phyloP scores from a whole-genome alignment of 176 grass and related monocot genomes.

The Phragmites australis region DNA sequence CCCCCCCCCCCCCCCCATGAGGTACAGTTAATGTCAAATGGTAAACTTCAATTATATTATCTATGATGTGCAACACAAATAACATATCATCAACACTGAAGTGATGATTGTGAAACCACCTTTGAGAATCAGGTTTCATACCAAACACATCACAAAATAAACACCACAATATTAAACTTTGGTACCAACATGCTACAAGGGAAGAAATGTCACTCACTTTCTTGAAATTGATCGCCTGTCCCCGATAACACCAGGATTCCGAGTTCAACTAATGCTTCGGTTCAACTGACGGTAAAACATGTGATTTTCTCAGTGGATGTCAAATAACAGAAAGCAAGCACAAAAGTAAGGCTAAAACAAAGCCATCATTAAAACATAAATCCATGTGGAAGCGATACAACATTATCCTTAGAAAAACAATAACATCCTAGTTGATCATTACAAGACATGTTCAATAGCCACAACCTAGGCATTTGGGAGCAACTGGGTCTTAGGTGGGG shows the following conservation, averaged over 20 bases:
- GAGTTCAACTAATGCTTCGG: slow-evolving; percentile 67
- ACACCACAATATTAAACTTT: slow-evolving; percentile 1
- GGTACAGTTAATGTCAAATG: not conserved
- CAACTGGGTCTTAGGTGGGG: not conserved
- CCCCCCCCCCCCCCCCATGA: no score
- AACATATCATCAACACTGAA: slow-evolving; percentile 5
- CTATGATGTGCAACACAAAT: slow-evolving; percentile 5
- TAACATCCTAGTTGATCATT: not conserved
- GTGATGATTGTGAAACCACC: not conserved
- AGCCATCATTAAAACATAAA: slow-evolving; percentile 24
- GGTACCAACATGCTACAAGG: not conserved
- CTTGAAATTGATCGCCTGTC: slow-evolving; percentile 90
- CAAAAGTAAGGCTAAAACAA: slow-evolving; percentile 18
- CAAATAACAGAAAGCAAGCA: slow-evolving; percentile 30
- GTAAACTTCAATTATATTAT: not conserved
- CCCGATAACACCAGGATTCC: slow-evolving; percentile 88
- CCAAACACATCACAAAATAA: slow-evolving; percentile 4
- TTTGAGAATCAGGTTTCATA: slow-evolving; percentile 1
- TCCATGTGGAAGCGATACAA: not conserved
- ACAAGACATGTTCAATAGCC: not conserved
- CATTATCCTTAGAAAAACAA: slow-evolving; percentile 1
- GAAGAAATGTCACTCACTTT: slow-evolving; percentile 69
- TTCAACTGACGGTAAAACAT: slow-evolving; percentile 67
- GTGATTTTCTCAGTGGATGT: slow-evolving; percentile 2
- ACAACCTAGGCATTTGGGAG: not conserved